Base-by-base conservation (phyloP, 1,284 basidiomycete species). In the Melanopsichium pennsylvanicum region DNA sequence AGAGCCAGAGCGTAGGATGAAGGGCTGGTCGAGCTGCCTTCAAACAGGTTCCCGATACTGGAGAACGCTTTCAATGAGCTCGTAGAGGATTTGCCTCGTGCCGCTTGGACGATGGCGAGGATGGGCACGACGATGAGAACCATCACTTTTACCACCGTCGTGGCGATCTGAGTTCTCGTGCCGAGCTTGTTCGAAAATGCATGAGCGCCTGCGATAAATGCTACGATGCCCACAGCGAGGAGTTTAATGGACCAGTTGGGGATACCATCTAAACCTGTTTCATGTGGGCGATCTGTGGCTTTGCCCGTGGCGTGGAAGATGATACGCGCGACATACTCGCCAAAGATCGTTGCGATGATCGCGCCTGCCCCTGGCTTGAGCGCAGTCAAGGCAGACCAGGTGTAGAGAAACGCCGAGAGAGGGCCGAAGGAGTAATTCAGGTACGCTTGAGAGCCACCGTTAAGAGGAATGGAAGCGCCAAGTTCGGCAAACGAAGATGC, bases 201-300 rank as follows among this genome's bases (percentile, higher is more conserved):
- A 78, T 93, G 93, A 3, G 97, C 83, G 6, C 86, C 69, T 0
- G 89, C 88, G 25, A 96, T 88, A 32, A 89, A 49, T 3, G 88
- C 60, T 19, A 96, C 86, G 49, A 92, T 90, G 36, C 85, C 82
- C 32, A 87, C 82, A 8, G 92, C 95, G 22, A 91, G 92, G 56
- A 93, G 82, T 83, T 95, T 96, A 83, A 91, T 91, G n/a, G 90
- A 88, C 93, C 92, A 96, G 64, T 89, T 87, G 27, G 94, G 92
- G 49, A 95, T 88, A 36, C 86, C 87, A 75, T 90, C 88, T 7
- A 71, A 52, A 87, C 85, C 77, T 86, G 52, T 83, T 84, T 77
- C 89, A 87, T 86, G 87, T 88, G 76, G 90, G 85, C 61, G 91
- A 84, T 68, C 88, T 16, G 58, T 29, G 0, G 56, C 52, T 47